Evolutionary conservation across 331 rosid genomes (phyloP).

Genomic region (Erythrophleum ivorense): DNA sequence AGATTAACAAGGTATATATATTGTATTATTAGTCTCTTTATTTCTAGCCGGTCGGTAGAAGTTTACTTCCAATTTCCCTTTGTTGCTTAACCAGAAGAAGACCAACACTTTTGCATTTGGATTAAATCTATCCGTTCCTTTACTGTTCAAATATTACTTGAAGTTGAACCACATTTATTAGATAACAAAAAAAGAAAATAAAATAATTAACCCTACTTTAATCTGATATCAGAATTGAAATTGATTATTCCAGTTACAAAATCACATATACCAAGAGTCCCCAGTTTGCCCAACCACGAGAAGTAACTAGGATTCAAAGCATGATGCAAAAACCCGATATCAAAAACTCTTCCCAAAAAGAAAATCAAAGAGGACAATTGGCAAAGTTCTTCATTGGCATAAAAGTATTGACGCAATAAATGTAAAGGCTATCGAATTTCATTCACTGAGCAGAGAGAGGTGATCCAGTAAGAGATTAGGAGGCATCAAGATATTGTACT

Average conservation of each 20-base stretch:
- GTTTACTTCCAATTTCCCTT: neutral
- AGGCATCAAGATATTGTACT: neutral
- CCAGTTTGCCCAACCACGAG: neutral
- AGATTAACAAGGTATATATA: neutral
- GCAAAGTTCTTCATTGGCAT: too few relatives aligned
- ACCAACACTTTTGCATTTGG: neutral
- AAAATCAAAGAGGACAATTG: neutral
- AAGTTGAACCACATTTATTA: neutral
- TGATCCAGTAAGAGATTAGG: neutral
- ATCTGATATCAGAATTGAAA: neutral
- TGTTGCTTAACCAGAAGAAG: neutral
- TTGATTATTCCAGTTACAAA: neutral
- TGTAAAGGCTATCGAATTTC: neutral
- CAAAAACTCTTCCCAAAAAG: neutral
- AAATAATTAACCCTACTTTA: neutral
- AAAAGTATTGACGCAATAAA: neutral
- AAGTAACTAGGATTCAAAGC: neutral
- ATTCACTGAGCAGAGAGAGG: neutral
- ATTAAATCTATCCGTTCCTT: neutral
- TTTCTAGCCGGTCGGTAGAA: neutral
- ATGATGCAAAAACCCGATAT: neutral
- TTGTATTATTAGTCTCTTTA: neutral
- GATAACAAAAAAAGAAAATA: neutral
- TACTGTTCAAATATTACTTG: neutral
- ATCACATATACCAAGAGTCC: neutral